phyloP scores from a whole-genome alignment of 2,329 filamentous ascomycete genomes.

The Tricladium varicosporioides region DNA sequence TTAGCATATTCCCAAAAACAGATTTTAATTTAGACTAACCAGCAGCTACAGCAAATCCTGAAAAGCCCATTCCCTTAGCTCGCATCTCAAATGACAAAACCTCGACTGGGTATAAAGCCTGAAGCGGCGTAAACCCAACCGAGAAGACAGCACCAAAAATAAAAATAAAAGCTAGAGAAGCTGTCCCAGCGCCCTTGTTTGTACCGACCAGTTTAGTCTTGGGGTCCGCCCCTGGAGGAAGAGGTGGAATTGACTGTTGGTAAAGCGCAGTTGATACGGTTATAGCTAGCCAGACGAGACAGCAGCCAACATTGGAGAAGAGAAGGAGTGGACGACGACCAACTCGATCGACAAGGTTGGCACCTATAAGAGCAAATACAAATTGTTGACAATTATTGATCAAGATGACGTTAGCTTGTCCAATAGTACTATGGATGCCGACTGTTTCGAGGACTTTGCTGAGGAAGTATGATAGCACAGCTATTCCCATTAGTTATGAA shows the following conservation, averaged over 20 bases:
- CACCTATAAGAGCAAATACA: slow-evolving; percentile 52
- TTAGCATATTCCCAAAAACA: neutral
- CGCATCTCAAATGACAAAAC: slow-evolving; percentile 52
- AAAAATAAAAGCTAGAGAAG: slow-evolving; percentile 52
- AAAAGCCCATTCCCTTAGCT: slow-evolving; percentile 53
- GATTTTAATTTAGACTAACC: slow-evolving; percentile 14
- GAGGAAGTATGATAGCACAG: slow-evolving; percentile 52
- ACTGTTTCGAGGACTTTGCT: slow-evolving; percentile 50
- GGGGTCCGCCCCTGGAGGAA: slow-evolving; percentile 8
- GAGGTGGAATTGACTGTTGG: slow-evolving; percentile 23
- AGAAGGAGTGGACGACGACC: slow-evolving; percentile 58
- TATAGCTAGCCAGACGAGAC: slow-evolving; percentile 50
- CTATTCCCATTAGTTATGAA: slow-evolving; percentile 18
- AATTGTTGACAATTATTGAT: slow-evolving; percentile 55
- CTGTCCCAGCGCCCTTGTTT: slow-evolving; percentile 36
- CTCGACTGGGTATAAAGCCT: slow-evolving; percentile 51
- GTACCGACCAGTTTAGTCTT: slow-evolving; percentile 19
- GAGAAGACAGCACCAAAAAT: slow-evolving; percentile 53
- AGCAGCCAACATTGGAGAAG: slow-evolving; percentile 47
- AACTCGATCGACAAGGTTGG: slow-evolving; percentile 53
- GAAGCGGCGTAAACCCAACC: slow-evolving; percentile 44
- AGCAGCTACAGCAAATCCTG: slow-evolving; percentile 41
- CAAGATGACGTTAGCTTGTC: slow-evolving; percentile 52
- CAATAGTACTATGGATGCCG: slow-evolving; percentile 46
- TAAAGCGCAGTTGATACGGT: slow-evolving; percentile 39